Evolutionary conservation across 371 early-diverging fungal species (phyloP).

Genomic region (Saksenaea oblongispora): DNA sequence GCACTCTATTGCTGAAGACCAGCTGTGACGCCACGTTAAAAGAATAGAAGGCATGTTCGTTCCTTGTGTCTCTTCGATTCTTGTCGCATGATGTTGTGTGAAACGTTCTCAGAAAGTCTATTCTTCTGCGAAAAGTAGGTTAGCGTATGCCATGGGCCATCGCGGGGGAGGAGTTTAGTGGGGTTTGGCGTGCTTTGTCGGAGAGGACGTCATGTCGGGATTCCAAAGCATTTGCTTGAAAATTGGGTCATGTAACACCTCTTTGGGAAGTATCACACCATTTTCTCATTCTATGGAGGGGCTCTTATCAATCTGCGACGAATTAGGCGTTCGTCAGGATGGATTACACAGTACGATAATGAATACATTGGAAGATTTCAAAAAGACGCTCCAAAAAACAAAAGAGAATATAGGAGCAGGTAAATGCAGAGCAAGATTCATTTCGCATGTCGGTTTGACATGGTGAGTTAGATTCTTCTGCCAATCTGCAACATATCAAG

Average conservation of each 20-base stretch:
- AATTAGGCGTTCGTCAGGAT: slow-evolving; percentile 16
- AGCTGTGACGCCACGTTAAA: no score
- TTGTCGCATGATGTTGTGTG: no score
- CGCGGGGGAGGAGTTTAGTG: no score
- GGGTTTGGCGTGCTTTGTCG: no score
- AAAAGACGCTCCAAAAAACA: slow-evolving; percentile 18
- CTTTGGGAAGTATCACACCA: not conserved
- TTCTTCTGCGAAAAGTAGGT: no score
- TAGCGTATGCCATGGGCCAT: no score
- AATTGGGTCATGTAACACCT: not conserved
- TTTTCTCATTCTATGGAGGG: slow-evolving; percentile 20
- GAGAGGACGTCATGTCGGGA: not conserved
- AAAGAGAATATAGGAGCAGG: slow-evolving; percentile 27
- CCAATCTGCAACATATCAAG: slow-evolving; percentile 1
- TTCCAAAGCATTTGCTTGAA: not conserved
- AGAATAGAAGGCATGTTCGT: no score
- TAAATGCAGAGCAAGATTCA: slow-evolving; percentile 4
- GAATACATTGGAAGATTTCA: slow-evolving; percentile 16
- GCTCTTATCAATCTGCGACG: slow-evolving; percentile 20
- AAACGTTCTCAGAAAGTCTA: no score
- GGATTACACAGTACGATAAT: slow-evolving; percentile 23
- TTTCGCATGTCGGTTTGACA: not conserved
- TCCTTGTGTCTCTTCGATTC: no score
- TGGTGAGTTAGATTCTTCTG: slow-evolving; percentile 7
- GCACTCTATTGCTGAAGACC: no score